Evolutionary conservation across 371 early-diverging fungal species (phyloP).

Genomic region (Saksenaea oblongispora): DNA sequence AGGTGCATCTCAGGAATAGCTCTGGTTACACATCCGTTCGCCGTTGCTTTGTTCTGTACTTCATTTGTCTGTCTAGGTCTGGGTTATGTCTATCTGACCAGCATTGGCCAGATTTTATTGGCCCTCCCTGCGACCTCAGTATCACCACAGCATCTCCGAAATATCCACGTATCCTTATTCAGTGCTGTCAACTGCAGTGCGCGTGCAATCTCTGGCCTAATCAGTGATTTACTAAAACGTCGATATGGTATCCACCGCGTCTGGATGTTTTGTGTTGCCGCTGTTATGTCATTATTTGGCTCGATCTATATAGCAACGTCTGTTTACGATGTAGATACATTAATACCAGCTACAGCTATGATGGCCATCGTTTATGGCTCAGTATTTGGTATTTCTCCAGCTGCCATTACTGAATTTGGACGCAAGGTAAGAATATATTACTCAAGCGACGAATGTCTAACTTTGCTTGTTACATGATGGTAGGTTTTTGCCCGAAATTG

Average conservation of each 20-base stretch:
- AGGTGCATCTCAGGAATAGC: constrained; percentile 19
- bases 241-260: constrained; percentile 38
- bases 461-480: neutral
- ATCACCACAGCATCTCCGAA: constrained; percentile 36
- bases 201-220: constrained; percentile 40
- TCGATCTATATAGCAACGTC: constrained; percentile 22
- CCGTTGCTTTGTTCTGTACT: constrained; percentile 34
- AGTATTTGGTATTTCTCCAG: constrained; percentile 45
- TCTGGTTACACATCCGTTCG: constrained; percentile 37
- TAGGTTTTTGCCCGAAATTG: constrained; percentile 52
- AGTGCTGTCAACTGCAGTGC: constrained; percentile 51
- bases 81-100: constrained; percentile 48
- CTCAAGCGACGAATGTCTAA: neutral
- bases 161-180: constrained; percentile 41
- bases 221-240: constrained; percentile 42
- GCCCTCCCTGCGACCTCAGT: constrained; percentile 17
- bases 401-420: constrained; percentile 45
- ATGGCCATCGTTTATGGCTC: constrained; percentile 43
- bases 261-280: constrained; percentile 38
- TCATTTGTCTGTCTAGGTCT: constrained; percentile 42
- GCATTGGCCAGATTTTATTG: constrained; percentile 38
- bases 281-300: constrained; percentile 18
- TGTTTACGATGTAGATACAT: constrained; percentile 10
- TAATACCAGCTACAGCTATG: constrained; percentile 34
- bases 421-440: constrained; percentile 23